A percentile compares a stretch with the other conserved stretches of the same genome.
Evolutionary conservation across 2,329 filamentous ascomycete genomes (phyloP).

Genomic region (Cladosporium sphaerospermum): DNA sequence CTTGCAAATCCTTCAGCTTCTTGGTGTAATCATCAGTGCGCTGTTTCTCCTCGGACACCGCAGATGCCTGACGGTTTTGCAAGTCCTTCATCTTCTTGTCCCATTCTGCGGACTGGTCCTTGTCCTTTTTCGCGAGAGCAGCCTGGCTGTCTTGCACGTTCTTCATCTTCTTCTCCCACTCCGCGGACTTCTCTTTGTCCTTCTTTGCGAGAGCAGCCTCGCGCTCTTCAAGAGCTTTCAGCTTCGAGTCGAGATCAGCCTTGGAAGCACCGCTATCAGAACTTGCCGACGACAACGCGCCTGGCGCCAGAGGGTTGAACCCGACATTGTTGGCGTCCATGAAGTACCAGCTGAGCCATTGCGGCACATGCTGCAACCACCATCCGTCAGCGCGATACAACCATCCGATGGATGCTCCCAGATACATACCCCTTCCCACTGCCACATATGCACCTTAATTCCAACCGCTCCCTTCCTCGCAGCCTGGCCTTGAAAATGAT

Average conservation of each 20-base stretch:
- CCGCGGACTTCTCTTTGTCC: background rate
- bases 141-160: background rate
- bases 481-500: background rate
- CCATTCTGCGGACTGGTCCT: background rate
- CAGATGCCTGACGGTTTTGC: background rate
- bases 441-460: constrained; percentile 4
- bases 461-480: background rate
- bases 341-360: constrained; percentile 5
- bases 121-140: background rate
- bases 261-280: background rate
- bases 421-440: constrained; percentile 4
- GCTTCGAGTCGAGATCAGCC: constrained; percentile 2
- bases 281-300: background rate
- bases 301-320: background rate
- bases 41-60: background rate
- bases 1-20: constrained; percentile 8
- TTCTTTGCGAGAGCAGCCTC: background rate
- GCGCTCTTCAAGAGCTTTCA: constrained; percentile 10
- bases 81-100: background rate
- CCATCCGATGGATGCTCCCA: background rate
- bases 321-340: background rate
- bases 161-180: background rate
- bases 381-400: background rate
- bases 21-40: constrained; percentile 6
- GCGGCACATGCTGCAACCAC: background rate